Conservation (phyloP, 495 filamentous ascomycete species). For the Aspergillus funiculosus region DNA sequence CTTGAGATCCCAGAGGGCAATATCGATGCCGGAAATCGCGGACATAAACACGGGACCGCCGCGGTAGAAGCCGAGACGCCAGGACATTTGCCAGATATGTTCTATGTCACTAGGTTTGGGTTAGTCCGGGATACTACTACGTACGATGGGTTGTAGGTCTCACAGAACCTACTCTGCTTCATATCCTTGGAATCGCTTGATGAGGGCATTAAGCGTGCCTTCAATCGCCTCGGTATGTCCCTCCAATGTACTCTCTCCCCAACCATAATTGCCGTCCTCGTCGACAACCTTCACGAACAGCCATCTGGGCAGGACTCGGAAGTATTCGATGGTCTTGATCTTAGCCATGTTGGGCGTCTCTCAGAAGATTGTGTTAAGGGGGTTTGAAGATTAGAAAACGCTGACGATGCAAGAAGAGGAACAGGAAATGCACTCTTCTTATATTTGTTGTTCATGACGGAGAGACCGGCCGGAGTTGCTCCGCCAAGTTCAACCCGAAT, state of each 20-base stretch:
- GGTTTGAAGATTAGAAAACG: slow-evolving; percentile 1
- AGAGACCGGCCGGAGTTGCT: slow-evolving; percentile 12
- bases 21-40: slow-evolving; percentile 70
- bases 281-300: slow-evolving; percentile 74
- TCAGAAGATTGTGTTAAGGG: not conserved
- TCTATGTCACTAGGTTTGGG: slow-evolving; percentile 61
- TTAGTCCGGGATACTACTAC: not conserved
- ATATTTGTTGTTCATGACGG: not conserved
- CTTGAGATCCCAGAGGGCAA: slow-evolving; percentile 76
- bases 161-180: slow-evolving; percentile 61
- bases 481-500: slow-evolving; percentile 10
- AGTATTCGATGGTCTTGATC: slow-evolving; percentile 67
- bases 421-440: not conserved
- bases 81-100: slow-evolving; percentile 71
- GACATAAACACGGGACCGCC: slow-evolving; percentile 79
- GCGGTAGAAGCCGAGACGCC: slow-evolving; percentile 67
- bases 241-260: slow-evolving; percentile 75
- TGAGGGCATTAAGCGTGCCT: slow-evolving; percentile 65
- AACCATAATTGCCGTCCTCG: slow-evolving; percentile 58
- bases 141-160: not conserved
- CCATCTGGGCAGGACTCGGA: slow-evolving; percentile 69
- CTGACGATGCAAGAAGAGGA: too few species aligned
- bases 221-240: slow-evolving; percentile 72
- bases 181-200: slow-evolving; percentile 56
- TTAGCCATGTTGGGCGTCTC: slow-evolving; percentile 49